Evolutionary conservation across 352 stramenopile genomes (phyloP).

Genomic region (Phytophthora megakarya): DNA sequence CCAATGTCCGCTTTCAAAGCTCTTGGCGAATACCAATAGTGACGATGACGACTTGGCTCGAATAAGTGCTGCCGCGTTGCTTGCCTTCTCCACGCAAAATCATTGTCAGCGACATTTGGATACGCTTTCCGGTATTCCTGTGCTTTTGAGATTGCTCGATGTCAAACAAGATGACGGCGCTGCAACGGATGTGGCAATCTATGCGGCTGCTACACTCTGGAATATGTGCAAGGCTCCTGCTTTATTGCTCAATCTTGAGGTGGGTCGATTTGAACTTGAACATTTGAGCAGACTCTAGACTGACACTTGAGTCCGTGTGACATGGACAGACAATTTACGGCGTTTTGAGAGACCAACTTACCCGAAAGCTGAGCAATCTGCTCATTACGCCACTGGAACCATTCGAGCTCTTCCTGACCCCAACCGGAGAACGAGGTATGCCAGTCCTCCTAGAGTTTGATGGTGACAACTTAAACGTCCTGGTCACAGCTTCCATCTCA

Average conservation of each 20-base stretch:
- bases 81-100: constrained; percentile 72
- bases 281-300: not conserved
- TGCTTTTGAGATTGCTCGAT: constrained; percentile 58
- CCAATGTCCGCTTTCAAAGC: constrained; percentile 62
- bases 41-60: constrained; percentile 40
- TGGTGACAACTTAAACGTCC: constrained; percentile 58
- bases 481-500: constrained; percentile 57
- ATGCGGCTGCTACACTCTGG: constrained; percentile 61
- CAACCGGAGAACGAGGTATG: constrained; percentile 52
- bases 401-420: constrained; percentile 45
- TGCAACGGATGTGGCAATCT: constrained; percentile 49
- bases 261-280: constrained; percentile 3
- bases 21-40: constrained; percentile 42
- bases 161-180: constrained; percentile 18
- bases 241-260: constrained; percentile 74
- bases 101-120: constrained; percentile 79
- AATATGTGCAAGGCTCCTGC: constrained; percentile 71
- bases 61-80: constrained; percentile 54
- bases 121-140: constrained; percentile 42
- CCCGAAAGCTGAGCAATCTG: constrained; percentile 54
- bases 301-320: constrained; percentile 3
- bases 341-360: constrained; percentile 60
- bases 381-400: constrained; percentile 55
- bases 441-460: constrained; percentile 59
- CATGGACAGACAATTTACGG: constrained; percentile 60